A percentile compares a stretch with the other conserved stretches of the same genome.
Conservation (phyloP, 2,329 filamentous ascomycete species). For the Sarocladium brachiariae region DNA sequence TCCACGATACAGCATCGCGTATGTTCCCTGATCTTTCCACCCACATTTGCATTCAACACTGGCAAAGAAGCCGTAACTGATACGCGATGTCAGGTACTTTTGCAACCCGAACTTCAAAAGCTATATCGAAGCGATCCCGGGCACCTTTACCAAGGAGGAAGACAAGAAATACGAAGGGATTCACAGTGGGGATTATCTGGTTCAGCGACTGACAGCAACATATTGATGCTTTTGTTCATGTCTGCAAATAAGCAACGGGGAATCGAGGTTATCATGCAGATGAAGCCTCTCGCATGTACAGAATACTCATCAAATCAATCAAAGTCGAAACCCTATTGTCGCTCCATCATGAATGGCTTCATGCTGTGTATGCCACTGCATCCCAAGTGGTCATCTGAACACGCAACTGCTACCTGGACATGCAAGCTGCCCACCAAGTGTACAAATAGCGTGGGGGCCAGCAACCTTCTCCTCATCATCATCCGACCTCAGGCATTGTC, state of each 20-base stretch:
- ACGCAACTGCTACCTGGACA: not conserved
- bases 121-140: conserved; percentile 73
- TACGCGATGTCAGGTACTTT: conserved; percentile 63
- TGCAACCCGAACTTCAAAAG: conserved; percentile 78
- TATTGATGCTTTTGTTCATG: too few relatives aligned
- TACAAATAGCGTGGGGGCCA: not conserved
- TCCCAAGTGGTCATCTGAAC: not conserved
- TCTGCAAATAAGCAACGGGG: too few relatives aligned
- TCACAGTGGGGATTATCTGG: conserved; percentile 74
- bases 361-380: not conserved
- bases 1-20: conserved; percentile 79
- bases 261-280: too few relatives aligned
- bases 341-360: not conserved
- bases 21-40: conserved; percentile 22
- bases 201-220: conserved; percentile 70
- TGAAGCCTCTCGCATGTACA: too few relatives aligned
- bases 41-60: not conserved
- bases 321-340: not conserved
- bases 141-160: conserved; percentile 57
- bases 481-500: not conserved
- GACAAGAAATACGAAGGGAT: conserved; percentile 76
- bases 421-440: not conserved
- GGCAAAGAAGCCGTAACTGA: too few relatives aligned
- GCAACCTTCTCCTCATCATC: conserved; percentile 6
- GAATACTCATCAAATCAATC: too few relatives aligned